These are phyloP conservation scores for Rhizopogon salebrosus DNA, from an alignment of 768 basidiomycete species.

Conservation along the genomic window DNA sequence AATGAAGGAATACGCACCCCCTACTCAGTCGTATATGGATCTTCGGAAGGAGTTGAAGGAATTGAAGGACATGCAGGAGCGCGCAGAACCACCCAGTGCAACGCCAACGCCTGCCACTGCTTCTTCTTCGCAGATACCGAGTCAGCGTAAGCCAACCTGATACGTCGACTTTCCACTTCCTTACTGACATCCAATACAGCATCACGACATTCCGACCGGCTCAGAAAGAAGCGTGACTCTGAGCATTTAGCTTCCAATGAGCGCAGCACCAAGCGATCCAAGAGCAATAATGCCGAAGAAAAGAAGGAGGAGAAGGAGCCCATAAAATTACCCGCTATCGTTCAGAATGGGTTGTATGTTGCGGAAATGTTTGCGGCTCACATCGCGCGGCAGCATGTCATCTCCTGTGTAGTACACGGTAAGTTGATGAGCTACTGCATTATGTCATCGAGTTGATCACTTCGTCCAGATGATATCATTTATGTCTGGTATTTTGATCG, in stretches of 20 bases:
- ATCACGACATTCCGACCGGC: background rate
- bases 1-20: background rate
- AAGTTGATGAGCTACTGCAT: background rate
- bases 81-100: background rate
- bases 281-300: background rate
- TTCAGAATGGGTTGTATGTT: conserved; percentile 1
- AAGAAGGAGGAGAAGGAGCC: background rate
- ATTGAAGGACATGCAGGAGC: no score
- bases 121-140: background rate
- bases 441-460: background rate
- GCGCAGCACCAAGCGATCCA: background rate
- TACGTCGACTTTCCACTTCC: background rate
- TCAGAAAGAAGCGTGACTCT: background rate
- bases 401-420: background rate
- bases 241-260: background rate
- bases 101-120: background rate
- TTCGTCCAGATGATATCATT: no score
- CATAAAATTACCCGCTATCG: background rate
- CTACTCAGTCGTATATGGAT: background rate
- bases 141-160: background rate
- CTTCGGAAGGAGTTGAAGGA: background rate
- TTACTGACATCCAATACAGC: background rate
- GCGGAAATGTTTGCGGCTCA: conserved; percentile 1
- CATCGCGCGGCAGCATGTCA: background rate
- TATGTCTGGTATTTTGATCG: no score